Base-by-base conservation (phyloP, 164 flowering plant species). In the Magnolia kwangsiensis region DNA sequence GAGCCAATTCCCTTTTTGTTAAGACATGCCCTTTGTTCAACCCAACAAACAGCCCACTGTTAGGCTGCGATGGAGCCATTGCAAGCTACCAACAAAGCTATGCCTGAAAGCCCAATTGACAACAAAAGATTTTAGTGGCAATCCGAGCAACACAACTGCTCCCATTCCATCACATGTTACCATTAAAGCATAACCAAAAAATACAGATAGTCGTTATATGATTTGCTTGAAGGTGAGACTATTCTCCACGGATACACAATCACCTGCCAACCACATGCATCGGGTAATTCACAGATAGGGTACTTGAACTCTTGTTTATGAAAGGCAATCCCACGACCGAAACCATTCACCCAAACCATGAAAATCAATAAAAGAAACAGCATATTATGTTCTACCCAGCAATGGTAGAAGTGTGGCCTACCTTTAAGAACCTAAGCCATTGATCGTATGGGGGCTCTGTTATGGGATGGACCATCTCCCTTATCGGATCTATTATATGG, bases 1-100 rank as follows among this genome's bases (percentile, higher is more conserved):
- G 80, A 21, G 82, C 82, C 76, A 79, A 68, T 73, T 84, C 87
- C 61, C 72, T 67, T 55, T 72, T 84, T 0, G 85, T 85, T 19
- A 81, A 81, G 14, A 83, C 65, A 76, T 85, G 85, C 2, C 87
- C 87, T 78, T 78, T 83, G 82, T 85, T 85, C 50, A 85, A 67
- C 24, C 85, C 85, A 37, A 85, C 87, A 75, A 81, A 83, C 8
- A 85, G 81, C 67, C 85, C 87, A 1, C 72, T 51, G 21, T 79
- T 85, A 31, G 85, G 84, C 73, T 65, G 82, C 20, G 51, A 68
- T 20, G 85, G 87, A 75, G 87, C 85, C 85, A 83, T 83, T 37
- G 61, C 80, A 83, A 66, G 23, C 72, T 29, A 20, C 71, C 19
- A 51, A 51, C 61, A 55, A 50, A 37, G 61, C 18, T 29, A 20